Base-by-base conservation (phyloP, 1,139 yeast species). In the Sugiyamaella xylanicola region DNA sequence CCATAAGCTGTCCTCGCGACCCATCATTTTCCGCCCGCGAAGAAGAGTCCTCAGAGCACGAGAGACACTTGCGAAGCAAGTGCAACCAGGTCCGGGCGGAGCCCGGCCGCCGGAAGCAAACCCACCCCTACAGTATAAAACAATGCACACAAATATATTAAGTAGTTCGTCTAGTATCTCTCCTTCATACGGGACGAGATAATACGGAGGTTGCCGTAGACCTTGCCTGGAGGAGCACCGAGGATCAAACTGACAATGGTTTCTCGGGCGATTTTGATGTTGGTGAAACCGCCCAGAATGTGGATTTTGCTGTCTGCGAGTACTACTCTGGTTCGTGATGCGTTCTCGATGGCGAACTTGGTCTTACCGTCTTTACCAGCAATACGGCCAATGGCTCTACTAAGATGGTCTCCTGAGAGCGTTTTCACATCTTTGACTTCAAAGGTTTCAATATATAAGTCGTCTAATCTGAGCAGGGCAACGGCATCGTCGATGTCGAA, bases 281-380 rank as follows among this genome's bases (percentile, higher is more conserved):
- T 97, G 16, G 96, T 87, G 76, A 90, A 93, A 0, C 99, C 99
- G 46, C 99, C 99, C 59, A 93, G 79, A 59, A 93, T 93, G 72
- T 93, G 99, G 66, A 93, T 92, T 72, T 92, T 93, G 48, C 95
- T 84, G 73, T 93, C 99, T 0, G 99, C 99, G 65, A 93, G 79
- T 19, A 93, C 99, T 50, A 93, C 92, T 78, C 99, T 86, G 13
- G 99, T 93, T 76, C 98, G 83, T 32, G 99, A 92, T 21, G 99
- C 98, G 69, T 93, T 93, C 74, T 93, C 99, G 68, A 93, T 93
- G 37, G 99, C 97, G 73, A 92, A 93, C 76, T 93, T 93, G 60
- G 99, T 93, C 75, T 92, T 92, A 69, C 99, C 99, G 70, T 93
- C 99, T 71, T 93, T 95, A 72, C 99, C 99, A 21, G 99, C 99